Percentiles rank a stretch among this genome's conserved stretches.
Evolutionary conservation across 345 rosid species (phyloP).

Genomic region (Populus nigra): DNA sequence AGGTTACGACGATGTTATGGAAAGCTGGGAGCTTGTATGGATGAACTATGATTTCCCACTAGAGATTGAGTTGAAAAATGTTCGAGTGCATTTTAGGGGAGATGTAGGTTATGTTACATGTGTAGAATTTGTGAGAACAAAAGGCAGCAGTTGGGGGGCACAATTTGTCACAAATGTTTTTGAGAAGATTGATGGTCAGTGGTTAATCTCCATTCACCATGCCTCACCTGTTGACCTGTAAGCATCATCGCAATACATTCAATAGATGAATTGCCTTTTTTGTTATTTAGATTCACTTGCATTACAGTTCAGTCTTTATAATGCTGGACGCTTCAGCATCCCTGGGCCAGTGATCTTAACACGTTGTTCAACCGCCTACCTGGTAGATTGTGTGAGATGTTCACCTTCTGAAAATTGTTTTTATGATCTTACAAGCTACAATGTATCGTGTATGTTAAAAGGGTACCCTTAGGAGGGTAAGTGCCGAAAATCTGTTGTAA

Average conservation of each 20-base stretch:
- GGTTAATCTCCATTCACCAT: constrained; percentile 88
- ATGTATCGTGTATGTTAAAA: neutral
- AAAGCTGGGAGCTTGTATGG: constrained; percentile 95
- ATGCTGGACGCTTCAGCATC: neutral
- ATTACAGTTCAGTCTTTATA: neutral
- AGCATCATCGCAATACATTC: constrained; percentile 1
- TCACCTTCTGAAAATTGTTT: neutral
- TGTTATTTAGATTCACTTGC: neutral
- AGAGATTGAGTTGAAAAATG: constrained; percentile 66
- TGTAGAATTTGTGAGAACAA: constrained; percentile 77
- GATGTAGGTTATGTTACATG: constrained; percentile 75
- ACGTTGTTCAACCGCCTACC: neutral
- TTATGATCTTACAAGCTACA: neutral
- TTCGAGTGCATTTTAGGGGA: constrained; percentile 68
- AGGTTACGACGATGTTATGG: constrained; percentile 76
- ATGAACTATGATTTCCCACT: constrained; percentile 83
- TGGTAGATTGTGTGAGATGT: neutral
- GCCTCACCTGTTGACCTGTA: constrained; percentile 82
- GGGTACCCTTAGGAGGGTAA: neutral
- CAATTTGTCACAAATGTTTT: constrained; percentile 88
- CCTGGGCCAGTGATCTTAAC: neutral
- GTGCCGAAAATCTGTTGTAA: neutral
- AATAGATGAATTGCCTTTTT: neutral
- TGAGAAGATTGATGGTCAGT: constrained; percentile 67
- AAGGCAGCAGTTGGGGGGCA: constrained; percentile 93